Evolutionary conservation across 1,284 basidiomycete genomes (phyloP).

Genomic region (Melampsora americana): DNA sequence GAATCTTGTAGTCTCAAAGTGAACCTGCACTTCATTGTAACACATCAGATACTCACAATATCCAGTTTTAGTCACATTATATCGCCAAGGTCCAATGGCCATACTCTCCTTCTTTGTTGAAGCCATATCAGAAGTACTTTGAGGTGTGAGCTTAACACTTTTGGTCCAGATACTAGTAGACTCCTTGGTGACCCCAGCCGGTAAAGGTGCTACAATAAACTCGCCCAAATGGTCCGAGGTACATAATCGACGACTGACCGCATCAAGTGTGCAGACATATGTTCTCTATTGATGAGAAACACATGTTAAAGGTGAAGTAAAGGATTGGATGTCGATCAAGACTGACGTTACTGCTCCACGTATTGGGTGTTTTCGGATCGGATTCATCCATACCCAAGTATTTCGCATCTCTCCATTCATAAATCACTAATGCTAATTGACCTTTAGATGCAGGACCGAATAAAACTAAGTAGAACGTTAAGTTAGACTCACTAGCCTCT

Average conservation of each 20-base stretch:
- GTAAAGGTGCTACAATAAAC: slow-evolving; percentile 69
- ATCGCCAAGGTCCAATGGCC: slow-evolving; percentile 49
- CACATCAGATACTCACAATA: slow-evolving; percentile 40
- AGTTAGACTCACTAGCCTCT: neutral
- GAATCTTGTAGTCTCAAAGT: too few species aligned
- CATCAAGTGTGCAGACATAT: slow-evolving; percentile 80
- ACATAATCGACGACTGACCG: slow-evolving; percentile 70
- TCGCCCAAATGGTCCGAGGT: slow-evolving; percentile 67
- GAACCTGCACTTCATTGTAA: too few species aligned
- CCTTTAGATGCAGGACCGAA: slow-evolving; percentile 75
- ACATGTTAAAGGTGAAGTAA: slow-evolving; percentile 4
- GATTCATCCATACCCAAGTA: slow-evolving; percentile 68
- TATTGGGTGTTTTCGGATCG: slow-evolving; percentile 47
- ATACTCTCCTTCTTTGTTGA: slow-evolving; percentile 47
- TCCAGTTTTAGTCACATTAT: slow-evolving; percentile 49
- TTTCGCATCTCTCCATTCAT: slow-evolving; percentile 84
- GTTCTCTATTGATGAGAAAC: slow-evolving; percentile 66
- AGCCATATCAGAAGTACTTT: slow-evolving; percentile 46
- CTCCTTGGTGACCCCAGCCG: slow-evolving; percentile 62
- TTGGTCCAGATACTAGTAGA: slow-evolving; percentile 62
- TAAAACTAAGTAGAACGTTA: slow-evolving; percentile 61
- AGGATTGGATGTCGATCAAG: slow-evolving; percentile 24
- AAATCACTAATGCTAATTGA: slow-evolving; percentile 88
- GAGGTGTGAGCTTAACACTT: slow-evolving; percentile 54
- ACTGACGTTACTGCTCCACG: slow-evolving; percentile 53